A percentile compares a stretch with the other conserved stretches of the same genome.
Conservation (phyloP, 83 land plant species). For the Picea engelmannii region DNA sequence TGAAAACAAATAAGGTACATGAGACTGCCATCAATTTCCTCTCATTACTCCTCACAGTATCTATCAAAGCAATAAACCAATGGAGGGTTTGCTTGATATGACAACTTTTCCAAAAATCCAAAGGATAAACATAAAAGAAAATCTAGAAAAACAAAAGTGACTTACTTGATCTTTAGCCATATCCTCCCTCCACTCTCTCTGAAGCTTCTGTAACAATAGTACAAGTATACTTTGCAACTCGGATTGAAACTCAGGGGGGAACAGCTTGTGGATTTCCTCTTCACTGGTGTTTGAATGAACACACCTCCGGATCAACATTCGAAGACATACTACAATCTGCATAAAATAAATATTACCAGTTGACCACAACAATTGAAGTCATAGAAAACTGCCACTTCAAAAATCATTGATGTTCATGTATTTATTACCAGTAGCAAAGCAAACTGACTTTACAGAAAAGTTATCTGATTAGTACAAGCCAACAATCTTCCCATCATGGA, state of each 20-base stretch:
- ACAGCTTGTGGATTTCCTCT: slow-evolving; percentile 38
- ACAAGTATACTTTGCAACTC: slow-evolving; percentile 34
- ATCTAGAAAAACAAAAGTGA: not conserved
- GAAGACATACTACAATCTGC: slow-evolving; percentile 49
- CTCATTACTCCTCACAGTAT: not conserved
- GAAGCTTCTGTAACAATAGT: slow-evolving; percentile 30
- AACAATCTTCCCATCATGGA: not conserved
- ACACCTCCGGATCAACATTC: slow-evolving; percentile 42
- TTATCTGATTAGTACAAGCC: not conserved
- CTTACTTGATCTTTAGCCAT: slow-evolving; percentile 33
- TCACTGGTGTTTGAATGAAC: slow-evolving; percentile 21
- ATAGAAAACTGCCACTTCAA: not conserved
- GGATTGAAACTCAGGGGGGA: slow-evolving; percentile 29
- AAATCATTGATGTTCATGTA: not conserved
- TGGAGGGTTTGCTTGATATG: not conserved
- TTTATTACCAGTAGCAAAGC: not conserved
- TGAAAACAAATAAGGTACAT: not conserved
- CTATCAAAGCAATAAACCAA: not conserved
- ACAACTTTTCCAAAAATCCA: not conserved
- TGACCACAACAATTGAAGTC: not conserved
- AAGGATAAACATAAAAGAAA: not conserved
- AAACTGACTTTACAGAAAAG: not conserved
- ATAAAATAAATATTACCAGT: not conserved
- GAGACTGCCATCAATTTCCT: slow-evolving; percentile 7
- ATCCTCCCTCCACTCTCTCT: slow-evolving; percentile 44